Conservation (phyloP, 2,329 filamentous ascomycete species). For the Myriosclerotinia scirpicola region DNA sequence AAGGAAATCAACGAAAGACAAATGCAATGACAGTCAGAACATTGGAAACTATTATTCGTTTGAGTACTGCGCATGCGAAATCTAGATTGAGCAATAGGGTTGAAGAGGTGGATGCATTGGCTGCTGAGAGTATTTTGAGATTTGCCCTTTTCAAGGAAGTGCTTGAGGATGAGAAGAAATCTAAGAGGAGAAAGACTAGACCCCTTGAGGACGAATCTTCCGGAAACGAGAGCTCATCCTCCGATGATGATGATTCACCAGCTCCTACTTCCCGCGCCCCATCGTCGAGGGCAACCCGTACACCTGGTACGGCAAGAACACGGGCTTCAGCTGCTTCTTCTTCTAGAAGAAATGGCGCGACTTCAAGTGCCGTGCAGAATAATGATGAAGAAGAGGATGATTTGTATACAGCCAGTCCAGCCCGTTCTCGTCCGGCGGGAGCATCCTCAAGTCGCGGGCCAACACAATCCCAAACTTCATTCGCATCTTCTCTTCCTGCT, state of each 20-base stretch:
- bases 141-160: constrained; percentile 98
- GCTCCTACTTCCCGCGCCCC: constrained; percentile 30
- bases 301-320: constrained; percentile 40
- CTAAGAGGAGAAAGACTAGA: constrained; percentile 74
- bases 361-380: constrained; percentile 14
- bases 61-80: constrained; percentile 95
- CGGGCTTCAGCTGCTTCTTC: constrained; percentile 29
- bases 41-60: constrained; percentile 94
- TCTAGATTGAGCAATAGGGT: constrained; percentile 83
- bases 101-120: constrained; percentile 82
- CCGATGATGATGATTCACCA: constrained; percentile 39
- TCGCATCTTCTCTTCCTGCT: constrained; percentile 44
- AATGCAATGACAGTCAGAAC: constrained; percentile 96
- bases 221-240: constrained; percentile 58
- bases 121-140: constrained; percentile 84
- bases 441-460: constrained; percentile 19
- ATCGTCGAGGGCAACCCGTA: constrained; percentile 40
- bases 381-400: constrained; percentile 45
- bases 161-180: constrained; percentile 73
- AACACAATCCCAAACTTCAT: constrained; percentile 42
- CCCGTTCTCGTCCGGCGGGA: constrained; percentile 29
- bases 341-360: constrained; percentile 37
- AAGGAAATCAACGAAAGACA: constrained; percentile 89
- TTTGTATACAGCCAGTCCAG: constrained; percentile 41
- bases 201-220: constrained; percentile 58